Conservation (phyloP, 148 eudicot genomes). For the Silene latifolia region DNA sequence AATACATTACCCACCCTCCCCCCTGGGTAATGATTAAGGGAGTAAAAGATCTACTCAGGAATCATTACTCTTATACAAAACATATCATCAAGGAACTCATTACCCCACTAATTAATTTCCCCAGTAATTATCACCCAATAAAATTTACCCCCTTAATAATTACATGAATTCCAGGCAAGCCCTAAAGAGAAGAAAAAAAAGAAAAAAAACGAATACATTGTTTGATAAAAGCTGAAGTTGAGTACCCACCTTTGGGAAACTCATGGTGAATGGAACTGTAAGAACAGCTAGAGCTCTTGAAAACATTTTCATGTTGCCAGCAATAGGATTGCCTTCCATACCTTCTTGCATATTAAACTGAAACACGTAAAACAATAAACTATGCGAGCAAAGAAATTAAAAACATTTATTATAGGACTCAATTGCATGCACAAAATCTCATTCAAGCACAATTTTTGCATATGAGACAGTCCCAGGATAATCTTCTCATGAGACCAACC, state of each 20-base stretch:
- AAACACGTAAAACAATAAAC: constrained; percentile 12
- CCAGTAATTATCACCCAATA: no score
- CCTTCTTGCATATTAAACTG: constrained; percentile 92
- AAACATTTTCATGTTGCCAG: constrained; percentile 74
- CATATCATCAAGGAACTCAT: no score
- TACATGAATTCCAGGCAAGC: no score
- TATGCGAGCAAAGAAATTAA: no score
- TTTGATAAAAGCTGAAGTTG: neutral
- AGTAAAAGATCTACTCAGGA: no score
- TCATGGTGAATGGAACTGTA: constrained; percentile 72
- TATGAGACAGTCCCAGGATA: neutral
- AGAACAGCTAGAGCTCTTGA: constrained; percentile 72
- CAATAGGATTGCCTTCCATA: constrained; percentile 92
- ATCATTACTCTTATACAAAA: no score
- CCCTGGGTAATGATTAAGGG: no score
- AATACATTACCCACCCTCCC: no score
- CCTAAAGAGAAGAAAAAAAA: no score
- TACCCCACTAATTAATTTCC: no score
- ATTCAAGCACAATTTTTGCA: neutral
- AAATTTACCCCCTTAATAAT: no score
- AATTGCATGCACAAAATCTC: neutral
- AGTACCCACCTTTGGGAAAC: constrained; percentile 66
- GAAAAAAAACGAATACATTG: no score
- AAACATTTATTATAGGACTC: neutral
- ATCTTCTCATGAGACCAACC: neutral